Base-by-base conservation (phyloP, 2,329 filamentous ascomycete species). In the Diaporthe nobilis region DNA sequence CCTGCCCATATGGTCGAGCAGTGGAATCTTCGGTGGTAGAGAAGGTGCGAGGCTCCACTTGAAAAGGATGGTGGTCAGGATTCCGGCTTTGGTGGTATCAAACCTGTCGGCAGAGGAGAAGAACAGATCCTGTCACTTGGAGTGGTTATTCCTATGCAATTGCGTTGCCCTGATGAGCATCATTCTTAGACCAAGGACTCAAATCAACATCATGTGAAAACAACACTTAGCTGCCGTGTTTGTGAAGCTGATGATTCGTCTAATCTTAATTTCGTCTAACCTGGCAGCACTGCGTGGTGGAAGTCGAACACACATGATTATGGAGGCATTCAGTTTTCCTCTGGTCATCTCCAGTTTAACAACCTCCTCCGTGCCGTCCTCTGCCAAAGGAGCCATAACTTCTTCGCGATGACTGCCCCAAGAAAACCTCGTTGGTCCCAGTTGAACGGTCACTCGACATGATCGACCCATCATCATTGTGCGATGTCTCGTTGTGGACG, bases 121-220 rank as follows among this genome's bases (percentile, higher is more conserved):
- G 28, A 17, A 55, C 10, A 6, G 31, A 68, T 34, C 31, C 49
- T 70, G 34, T 70, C 31, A 39, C n/a, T 70, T 70, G 34, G n/a
- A 49, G 20, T 70, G 65, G 65, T 70, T 10, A 70, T 55, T 42
- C 49, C n/a, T 31, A 42, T 42, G 65, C 65, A 42, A 42, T 55
- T 13, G 5, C 34, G 34, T 70, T 70, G 65, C 49, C 65, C 65
- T 70, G 47, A 31, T 70, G 65, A 42, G 42, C 49, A 55, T 31
- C 13, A 55, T 13, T 42, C 25, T 22, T 49, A 70, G 49, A 70
- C n/a, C 8, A 55, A 55, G 47, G 65, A 70, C n/a, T 39, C 34
- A 70, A 22, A 70, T 67, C 20, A 70, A 42, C 7, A 70, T 55
- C 15, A 22, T 55, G 49, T 70, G 34, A 70, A 55, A 39, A 25